These are phyloP conservation scores for Anthoceros angustus DNA, from an alignment of 225 moss, liverwort and hornwort species.

Conservation along the genomic window DNA sequence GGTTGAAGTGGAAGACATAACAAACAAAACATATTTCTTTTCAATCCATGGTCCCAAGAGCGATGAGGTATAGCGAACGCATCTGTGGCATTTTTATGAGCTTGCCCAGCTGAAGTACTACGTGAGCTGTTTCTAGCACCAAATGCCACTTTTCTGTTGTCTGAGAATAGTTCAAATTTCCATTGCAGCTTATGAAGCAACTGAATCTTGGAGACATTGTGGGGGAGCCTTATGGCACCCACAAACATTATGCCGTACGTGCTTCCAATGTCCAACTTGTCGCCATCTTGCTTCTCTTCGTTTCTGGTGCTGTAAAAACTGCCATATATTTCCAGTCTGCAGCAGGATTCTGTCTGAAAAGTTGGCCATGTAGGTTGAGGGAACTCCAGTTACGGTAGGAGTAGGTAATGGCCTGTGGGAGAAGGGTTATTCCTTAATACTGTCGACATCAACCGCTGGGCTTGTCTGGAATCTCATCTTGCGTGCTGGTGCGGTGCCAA, in stretches of 20 bases:
- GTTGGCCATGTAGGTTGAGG: conserved; percentile 44
- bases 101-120: no score
- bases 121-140: no score
- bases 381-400: conserved; percentile 78
- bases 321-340: neutral
- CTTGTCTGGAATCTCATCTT: conserved; percentile 71
- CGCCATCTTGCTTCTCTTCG: neutral
- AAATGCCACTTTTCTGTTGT: no score
- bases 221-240: conserved; percentile 63
- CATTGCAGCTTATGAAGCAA: conserved; percentile 47
- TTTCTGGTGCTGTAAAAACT: neutral
- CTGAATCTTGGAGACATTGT: conserved; percentile 51
- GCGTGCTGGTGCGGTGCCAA: conserved; percentile 64
- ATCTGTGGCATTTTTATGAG: neutral
- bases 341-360: neutral
- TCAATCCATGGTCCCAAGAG: conserved; percentile 75
- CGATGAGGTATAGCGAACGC: conserved; percentile 33
- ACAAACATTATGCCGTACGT: conserved; percentile 80
- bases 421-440: conserved; percentile 59
- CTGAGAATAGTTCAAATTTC: neutral
- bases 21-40: conserved; percentile 66
- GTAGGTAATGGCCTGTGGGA: conserved; percentile 64
- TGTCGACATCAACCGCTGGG: conserved; percentile 73
- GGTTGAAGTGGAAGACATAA: conserved; percentile 88
- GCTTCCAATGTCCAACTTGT: neutral